Base-by-base conservation (phyloP, 345 rosid species). In the Raphanus sativus region DNA sequence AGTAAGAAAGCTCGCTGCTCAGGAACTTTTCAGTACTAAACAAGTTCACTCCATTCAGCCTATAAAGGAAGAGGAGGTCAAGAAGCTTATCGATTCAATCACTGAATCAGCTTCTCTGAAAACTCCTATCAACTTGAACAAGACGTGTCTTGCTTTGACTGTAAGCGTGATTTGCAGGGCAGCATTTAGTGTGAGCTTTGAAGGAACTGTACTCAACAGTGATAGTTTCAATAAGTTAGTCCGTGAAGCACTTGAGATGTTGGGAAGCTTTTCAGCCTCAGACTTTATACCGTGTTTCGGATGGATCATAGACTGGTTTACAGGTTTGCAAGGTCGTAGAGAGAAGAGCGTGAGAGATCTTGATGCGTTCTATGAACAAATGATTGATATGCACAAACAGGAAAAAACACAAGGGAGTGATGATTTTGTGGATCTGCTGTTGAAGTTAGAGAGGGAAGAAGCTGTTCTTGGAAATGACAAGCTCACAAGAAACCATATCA, bases 221-320 rank as follows among this genome's bases (percentile, higher is more conserved):
- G 65, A 36, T 2, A 71, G 78, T n/a, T 79, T 86, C 16, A 69
- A 78, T 1, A 65, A 21, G 5, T 4, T 85, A 66, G 62, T 86
- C 29, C 50, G 75, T 6, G 88, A 87, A 59, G 75, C 83, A 3
- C 64, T 75, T 4, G 81, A 72, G 15, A 62, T 86, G 72, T 28
- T 85, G 5, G 78, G 70, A 4, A 78, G 83, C 50, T 81, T 84
- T n/a, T 86, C 73, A 8, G 70, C 83, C 60, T 67, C 84, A 0
- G 88, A 88, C 62, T 79, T 76, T 28, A 76, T 86, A 17, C 90
- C 90, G 3, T 55, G 17, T 17, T 4, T 81, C 16, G 87, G 88
- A 4, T 76, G 83, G 77, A 69, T 79, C 32, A 32, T 84, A 2
- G 95, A 90, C 69, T 68, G 34, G 69, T 34, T 88, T 8, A 74